phyloP scores from a whole-genome alignment of 306 rosid species.

The Lablab purpureus region DNA sequence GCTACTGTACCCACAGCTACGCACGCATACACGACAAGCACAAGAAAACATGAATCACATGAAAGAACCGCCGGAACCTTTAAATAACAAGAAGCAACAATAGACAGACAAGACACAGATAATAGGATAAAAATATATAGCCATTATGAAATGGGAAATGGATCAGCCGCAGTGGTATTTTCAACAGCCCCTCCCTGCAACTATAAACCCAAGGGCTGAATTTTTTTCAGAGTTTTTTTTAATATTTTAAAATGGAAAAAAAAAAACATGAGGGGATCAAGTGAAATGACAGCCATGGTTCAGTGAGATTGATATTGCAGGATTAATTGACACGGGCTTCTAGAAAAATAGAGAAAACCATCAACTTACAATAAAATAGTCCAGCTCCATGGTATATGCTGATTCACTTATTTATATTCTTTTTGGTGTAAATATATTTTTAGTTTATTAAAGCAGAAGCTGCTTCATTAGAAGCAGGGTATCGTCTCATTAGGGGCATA shows the following conservation, averaged over 20 bases:
- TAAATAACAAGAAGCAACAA: background rate
- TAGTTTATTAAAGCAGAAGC: background rate
- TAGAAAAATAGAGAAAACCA: constrained; percentile 19
- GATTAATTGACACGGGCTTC: constrained; percentile 4
- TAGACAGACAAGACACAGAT: background rate
- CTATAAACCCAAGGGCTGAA: background rate
- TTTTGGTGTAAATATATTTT: background rate
- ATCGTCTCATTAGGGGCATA: background rate
- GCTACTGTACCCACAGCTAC: background rate
- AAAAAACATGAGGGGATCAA: no score
- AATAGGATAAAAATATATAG: constrained; percentile 10
- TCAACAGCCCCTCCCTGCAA: background rate
- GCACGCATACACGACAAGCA: background rate
- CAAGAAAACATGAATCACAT: constrained; percentile 10
- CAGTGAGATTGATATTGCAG: constrained; percentile 16
- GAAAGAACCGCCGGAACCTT: background rate
- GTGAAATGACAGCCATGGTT: constrained; percentile 18
- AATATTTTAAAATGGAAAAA: background rate
- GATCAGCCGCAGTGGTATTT: background rate
- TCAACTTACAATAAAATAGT: background rate
- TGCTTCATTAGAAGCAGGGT: background rate
- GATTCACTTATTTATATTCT: background rate
- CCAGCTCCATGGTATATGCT: background rate
- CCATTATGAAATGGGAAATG: background rate
- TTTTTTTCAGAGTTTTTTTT: background rate